A percentile compares a stretch with the other conserved stretches of the same genome.
phyloP scores from a whole-genome alignment of 257 asterid genomes.

The Marsdenia floribunda region DNA sequence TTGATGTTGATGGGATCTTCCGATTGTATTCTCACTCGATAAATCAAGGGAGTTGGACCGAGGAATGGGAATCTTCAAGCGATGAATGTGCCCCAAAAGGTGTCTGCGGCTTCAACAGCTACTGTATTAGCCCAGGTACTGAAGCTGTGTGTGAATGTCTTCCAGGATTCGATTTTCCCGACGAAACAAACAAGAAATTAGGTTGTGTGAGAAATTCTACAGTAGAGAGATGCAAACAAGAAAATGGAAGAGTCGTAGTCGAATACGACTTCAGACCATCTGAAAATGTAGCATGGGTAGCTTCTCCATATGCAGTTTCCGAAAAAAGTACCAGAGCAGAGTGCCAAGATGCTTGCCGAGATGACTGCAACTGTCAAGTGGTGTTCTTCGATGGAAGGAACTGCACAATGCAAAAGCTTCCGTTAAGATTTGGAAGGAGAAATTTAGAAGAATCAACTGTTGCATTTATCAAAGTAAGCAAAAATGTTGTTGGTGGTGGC shows the following conservation, averaged over 20 bases:
- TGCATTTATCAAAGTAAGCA: constrained; percentile 31
- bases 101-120: constrained; percentile 45
- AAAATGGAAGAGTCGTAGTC: not conserved
- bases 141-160: constrained; percentile 31
- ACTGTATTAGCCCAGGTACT: constrained; percentile 22
- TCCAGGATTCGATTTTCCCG: constrained; percentile 34
- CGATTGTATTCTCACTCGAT: constrained; percentile 35
- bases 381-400: constrained; percentile 22
- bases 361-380: constrained; percentile 50
- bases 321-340: constrained; percentile 8
- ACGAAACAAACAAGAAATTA: constrained; percentile 23
- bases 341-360: constrained; percentile 35
- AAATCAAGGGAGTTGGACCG: constrained; percentile 21
- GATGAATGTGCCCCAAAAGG: constrained; percentile 41
- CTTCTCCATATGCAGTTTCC: constrained; percentile 14
- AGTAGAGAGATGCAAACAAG: constrained; percentile 18
- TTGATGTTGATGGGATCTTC: constrained; percentile 47
- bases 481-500: not conserved
- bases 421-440: constrained; percentile 44
- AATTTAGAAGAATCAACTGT: constrained; percentile 14
- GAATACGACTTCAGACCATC: constrained; percentile 14
- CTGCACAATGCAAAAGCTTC: constrained; percentile 49
- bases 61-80: constrained; percentile 12
- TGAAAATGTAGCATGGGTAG: constrained; percentile 29
- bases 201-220: constrained; percentile 33